These are phyloP conservation scores for Monsonia emarginata DNA, from an alignment of 441 rosid genomes.

Conservation along the genomic window DNA sequence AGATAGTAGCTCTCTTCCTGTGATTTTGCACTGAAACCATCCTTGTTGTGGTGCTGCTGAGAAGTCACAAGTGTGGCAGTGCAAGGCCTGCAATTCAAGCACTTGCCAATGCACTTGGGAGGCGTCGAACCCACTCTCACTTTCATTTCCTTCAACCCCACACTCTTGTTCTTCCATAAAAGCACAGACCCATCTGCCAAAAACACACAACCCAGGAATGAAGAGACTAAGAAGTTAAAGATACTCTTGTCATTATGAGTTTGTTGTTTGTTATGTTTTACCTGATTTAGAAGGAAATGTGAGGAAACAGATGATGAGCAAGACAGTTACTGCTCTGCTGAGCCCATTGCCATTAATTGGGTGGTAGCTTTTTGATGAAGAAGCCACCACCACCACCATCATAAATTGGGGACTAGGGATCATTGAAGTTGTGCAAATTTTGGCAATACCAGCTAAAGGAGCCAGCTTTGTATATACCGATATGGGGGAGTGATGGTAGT, in stretches of 20 bases:
- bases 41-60: conserved; percentile 16
- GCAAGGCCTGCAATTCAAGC: conserved; percentile 36
- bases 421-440: not conserved
- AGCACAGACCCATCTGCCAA: conserved; percentile 18
- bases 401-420: no score
- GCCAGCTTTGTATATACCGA: not conserved
- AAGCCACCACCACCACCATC: no score
- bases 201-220: not conserved
- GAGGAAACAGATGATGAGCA: conserved; percentile 24
- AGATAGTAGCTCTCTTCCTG: conserved; percentile 28
- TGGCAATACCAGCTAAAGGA: not conserved
- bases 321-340: conserved; percentile 13
- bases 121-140: conserved; percentile 34
- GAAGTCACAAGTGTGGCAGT: conserved; percentile 30
- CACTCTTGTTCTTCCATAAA: conserved; percentile 4
- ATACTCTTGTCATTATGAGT: not conserved
- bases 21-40: conserved; percentile 8
- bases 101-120: conserved; percentile 30
- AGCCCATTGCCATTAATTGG: no score
- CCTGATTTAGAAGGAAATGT: conserved; percentile 24
- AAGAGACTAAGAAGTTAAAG: not conserved
- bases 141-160: conserved; percentile 18
- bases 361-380: no score
- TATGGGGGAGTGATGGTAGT: not conserved
- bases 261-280: conserved; percentile 9